Conservation (phyloP, 2,329 filamentous ascomycete species). For the Apiospora aurea region DNA sequence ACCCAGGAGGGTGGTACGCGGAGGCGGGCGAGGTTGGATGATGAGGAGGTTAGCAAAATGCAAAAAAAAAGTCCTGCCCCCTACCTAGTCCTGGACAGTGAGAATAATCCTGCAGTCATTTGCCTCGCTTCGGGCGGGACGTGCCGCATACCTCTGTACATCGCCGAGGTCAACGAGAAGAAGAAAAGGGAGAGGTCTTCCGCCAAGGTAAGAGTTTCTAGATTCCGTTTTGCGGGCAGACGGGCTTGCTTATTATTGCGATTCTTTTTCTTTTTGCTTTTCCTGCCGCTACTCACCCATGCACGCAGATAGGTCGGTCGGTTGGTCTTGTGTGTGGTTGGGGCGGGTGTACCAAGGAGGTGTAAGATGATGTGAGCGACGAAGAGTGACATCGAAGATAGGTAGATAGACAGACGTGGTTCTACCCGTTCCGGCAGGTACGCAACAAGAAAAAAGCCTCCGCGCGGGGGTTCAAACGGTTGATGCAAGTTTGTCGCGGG, state of each 20-base stretch:
- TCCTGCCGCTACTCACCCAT: no score
- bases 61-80: background rate
- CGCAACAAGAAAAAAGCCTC: background rate
- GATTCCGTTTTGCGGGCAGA: background rate
- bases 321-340: background rate
- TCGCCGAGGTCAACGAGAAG: background rate
- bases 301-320: background rate
- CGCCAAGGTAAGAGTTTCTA: background rate
- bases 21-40: conserved; percentile 1
- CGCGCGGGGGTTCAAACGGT: background rate
- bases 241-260: no score
- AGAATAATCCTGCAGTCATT: background rate
- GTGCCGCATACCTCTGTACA: background rate
- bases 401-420: background rate
- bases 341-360: background rate
- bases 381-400: background rate
- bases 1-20: background rate
- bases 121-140: background rate
- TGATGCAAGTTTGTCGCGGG: background rate
- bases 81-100: no score
- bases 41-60: background rate
- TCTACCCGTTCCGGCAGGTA: background rate
- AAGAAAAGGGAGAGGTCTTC: background rate
- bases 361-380: background rate
- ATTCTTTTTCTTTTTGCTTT: no score